Evolutionary conservation across 176 grass and related monocot genomes (phyloP).

Genomic region (Hordeum vulgare): DNA sequence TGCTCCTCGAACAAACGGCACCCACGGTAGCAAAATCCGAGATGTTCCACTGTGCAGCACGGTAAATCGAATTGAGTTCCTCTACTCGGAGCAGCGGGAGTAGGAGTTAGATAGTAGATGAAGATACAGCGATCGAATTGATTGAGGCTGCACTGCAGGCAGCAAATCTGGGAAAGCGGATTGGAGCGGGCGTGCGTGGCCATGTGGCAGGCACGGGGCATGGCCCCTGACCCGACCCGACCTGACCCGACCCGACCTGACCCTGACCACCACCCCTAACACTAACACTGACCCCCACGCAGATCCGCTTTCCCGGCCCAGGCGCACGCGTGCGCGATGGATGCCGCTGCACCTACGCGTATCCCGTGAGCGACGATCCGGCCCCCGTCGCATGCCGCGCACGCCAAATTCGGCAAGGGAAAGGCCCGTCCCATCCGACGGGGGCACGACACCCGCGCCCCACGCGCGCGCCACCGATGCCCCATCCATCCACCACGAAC

Average conservation of each 20-base stretch:
- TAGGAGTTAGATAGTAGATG: too few species aligned
- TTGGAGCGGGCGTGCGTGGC: neutral
- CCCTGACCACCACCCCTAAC: too few species aligned
- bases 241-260: neutral
- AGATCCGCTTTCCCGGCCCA: neutral
- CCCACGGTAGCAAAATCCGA: neutral
- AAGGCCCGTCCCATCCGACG: neutral
- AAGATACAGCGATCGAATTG: neutral
- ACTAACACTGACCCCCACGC: neutral
- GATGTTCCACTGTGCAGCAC: too few species aligned
- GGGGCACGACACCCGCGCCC: neutral
- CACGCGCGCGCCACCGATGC: neutral
- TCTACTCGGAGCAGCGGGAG: neutral
- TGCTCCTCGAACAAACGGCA: neutral
- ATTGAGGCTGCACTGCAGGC: neutral
- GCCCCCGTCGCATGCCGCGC: neutral
- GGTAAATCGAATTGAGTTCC: too few species aligned
- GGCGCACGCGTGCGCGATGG: neutral
- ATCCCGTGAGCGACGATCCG: neutral
- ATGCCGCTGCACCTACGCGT: too few species aligned
- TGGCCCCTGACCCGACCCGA: neutral
- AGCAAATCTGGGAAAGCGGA: neutral
- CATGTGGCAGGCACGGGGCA: constrained; percentile 7
- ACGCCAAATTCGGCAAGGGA: neutral
- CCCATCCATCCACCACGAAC: neutral